These are phyloP conservation scores for Podospora appendiculata DNA, from an alignment of 495 filamentous ascomycete species.

Conservation along the genomic window DNA sequence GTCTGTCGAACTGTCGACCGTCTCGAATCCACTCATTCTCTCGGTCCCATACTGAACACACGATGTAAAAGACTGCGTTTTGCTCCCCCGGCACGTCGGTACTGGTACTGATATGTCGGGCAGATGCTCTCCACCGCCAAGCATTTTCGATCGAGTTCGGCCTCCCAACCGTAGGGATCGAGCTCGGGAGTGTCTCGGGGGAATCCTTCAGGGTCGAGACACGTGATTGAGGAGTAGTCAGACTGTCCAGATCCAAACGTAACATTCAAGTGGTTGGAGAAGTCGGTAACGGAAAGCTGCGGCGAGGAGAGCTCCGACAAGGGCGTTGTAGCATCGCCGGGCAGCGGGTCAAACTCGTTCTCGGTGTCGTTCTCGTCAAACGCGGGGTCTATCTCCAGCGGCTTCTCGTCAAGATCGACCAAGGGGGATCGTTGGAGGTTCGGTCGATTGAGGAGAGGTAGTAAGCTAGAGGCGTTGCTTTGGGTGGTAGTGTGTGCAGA, in stretches of 20 bases:
- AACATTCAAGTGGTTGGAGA: conserved; percentile 27
- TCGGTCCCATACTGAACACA: conserved; percentile 27
- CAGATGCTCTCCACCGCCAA: background rate
- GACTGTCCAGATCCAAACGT: conserved; percentile 8
- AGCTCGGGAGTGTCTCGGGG: conserved; percentile 8
- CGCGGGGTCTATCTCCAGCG: conserved; percentile 12
- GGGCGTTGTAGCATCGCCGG: conserved; percentile 4
- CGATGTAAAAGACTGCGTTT: conserved; percentile 35
- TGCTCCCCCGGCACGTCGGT: conserved; percentile 22
- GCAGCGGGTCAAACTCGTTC: conserved; percentile 12
- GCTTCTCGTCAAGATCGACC: background rate
- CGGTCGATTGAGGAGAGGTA: conserved; percentile 13
- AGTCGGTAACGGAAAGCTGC: conserved; percentile 17
- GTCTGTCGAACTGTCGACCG: background rate
- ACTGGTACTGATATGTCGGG: conserved; percentile 6
- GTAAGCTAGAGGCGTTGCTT: conserved; percentile 7
- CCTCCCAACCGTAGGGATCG: conserved; percentile 44
- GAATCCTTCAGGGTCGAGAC: background rate
- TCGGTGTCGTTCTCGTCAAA: conserved; percentile 33
- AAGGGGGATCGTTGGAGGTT: conserved; percentile 5
- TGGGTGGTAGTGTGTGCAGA: conserved; percentile 10
- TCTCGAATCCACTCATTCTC: conserved; percentile 2
- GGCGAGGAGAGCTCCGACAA: conserved; percentile 7
- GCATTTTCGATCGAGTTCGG: conserved; percentile 24
- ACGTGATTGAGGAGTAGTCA: conserved; percentile 4